Evolutionary conservation across 805 yeast genomes (phyloP).

Genomic region (Candida manassasensis): DNA sequence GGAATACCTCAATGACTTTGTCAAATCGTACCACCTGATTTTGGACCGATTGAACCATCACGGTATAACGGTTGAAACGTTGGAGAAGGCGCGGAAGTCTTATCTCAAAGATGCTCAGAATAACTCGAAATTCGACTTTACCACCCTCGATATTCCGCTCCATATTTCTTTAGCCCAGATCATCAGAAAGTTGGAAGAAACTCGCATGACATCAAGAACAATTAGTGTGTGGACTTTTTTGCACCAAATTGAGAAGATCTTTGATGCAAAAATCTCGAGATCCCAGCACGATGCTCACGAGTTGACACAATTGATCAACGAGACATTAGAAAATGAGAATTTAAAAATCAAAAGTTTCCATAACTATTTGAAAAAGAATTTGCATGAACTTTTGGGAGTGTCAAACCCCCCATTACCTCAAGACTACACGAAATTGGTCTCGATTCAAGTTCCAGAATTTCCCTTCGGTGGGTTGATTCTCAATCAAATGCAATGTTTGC

Average conservation of each 20-base stretch:
- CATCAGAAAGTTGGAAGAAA: conserved; percentile 56
- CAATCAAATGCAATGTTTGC: conserved; percentile 65
- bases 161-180: conserved; percentile 55
- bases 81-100: conserved; percentile 10
- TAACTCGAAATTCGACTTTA: conserved; percentile 17
- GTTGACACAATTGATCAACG: conserved; percentile 73
- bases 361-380: conserved; percentile 9
- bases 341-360: conserved; percentile 34
- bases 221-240: conserved; percentile 77
- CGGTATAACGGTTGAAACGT: conserved; percentile 14
- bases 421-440: conserved; percentile 10
- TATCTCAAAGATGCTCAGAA: conserved; percentile 4
- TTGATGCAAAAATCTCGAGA: conserved; percentile 64
- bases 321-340: conserved; percentile 69
- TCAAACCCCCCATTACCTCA: conserved; percentile 7
- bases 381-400: conserved; percentile 6
- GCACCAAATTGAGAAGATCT: conserved; percentile 65
- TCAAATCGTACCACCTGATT: conserved; percentile 22
- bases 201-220: conserved; percentile 48
- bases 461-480: conserved; percentile 70
- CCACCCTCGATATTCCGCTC: conserved; percentile 40
- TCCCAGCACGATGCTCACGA: conserved; percentile 97
- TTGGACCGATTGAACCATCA: conserved; percentile 15
- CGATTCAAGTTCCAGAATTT: conserved; percentile 48
- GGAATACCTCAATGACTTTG: conserved; percentile 46